Evolutionary conservation across 495 filamentous ascomycete genomes (phyloP).

Genomic region (Lasiosphaeris hirsuta): DNA sequence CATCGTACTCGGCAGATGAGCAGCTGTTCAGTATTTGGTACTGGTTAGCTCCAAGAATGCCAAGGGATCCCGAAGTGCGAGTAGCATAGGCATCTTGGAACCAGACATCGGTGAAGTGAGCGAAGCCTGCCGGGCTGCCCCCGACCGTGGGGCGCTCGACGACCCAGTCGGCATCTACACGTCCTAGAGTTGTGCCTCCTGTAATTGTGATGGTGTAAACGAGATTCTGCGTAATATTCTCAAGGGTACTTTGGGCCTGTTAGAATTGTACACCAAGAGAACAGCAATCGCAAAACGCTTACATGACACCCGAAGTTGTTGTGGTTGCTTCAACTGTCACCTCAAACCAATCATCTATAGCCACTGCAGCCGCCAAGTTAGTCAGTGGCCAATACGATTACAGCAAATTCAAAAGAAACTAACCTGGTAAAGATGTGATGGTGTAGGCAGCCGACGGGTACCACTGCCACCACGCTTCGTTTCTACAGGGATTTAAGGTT

Average conservation of each 20-base stretch:
- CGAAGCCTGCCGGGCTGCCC: slow-evolving; percentile 18
- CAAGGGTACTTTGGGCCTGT: slow-evolving; percentile 14
- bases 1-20: slow-evolving; percentile 18
- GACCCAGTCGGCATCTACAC: slow-evolving; percentile 31
- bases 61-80: slow-evolving; percentile 4
- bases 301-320: slow-evolving; percentile 22
- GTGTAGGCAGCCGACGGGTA: slow-evolving; percentile 19
- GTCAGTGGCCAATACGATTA: background rate
- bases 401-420: background rate
- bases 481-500: background rate
- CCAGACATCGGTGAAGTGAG: slow-evolving; percentile 28
- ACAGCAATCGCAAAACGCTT: background rate
- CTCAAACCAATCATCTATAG: slow-evolving; percentile 28
- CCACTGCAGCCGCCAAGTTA: slow-evolving; percentile 6
- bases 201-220: slow-evolving; percentile 14
- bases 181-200: slow-evolving; percentile 18
- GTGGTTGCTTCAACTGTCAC: slow-evolving; percentile 28
- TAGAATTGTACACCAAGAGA: background rate
- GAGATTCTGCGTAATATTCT: slow-evolving; percentile 19
- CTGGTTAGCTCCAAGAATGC: slow-evolving; percentile 27
- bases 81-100: slow-evolving; percentile 26
- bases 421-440: slow-evolving; percentile 25
- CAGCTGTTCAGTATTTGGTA: slow-evolving; percentile 25
- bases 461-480: slow-evolving; percentile 35
- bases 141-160: slow-evolving; percentile 30